Evolutionary conservation across 495 filamentous ascomycete genomes (phyloP).

Genomic region (Astrothelium subdiscretum): DNA sequence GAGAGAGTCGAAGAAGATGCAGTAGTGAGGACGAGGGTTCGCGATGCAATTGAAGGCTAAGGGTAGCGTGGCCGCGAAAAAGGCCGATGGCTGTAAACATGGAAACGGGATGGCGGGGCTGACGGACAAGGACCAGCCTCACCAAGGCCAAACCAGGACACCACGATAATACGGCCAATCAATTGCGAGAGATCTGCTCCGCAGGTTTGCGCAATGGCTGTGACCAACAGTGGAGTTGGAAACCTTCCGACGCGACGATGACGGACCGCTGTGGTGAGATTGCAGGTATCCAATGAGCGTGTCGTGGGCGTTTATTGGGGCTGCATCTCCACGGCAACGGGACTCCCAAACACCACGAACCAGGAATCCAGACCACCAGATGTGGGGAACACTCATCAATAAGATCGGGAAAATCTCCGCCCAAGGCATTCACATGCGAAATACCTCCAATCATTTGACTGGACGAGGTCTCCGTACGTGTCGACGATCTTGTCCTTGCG

Average conservation of each 20-base stretch:
- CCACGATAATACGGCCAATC: background rate
- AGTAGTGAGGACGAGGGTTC: background rate
- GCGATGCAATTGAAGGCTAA: background rate
- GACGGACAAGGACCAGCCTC: background rate
- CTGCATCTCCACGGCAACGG: conserved; percentile 1
- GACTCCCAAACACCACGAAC: background rate
- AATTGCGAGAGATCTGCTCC: background rate
- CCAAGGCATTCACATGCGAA: background rate
- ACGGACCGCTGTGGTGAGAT: background rate
- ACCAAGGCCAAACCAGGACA: background rate
- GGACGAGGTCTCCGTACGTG: background rate
- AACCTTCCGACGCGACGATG: background rate
- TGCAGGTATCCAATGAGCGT: background rate
- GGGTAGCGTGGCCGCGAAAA: background rate
- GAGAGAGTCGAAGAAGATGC: background rate
- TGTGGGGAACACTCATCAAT: background rate
- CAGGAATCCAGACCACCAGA: background rate
- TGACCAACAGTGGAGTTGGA: background rate
- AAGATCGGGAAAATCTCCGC: background rate
- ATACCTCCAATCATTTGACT: background rate
- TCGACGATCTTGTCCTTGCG: too few species aligned
- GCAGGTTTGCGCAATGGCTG: background rate
- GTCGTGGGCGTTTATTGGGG: background rate
- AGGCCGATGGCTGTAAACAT: conserved; percentile 1
- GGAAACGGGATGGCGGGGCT: background rate